phyloP scores from a whole-genome alignment of 148 eudicot genomes.

The Euryodendron excelsum region DNA sequence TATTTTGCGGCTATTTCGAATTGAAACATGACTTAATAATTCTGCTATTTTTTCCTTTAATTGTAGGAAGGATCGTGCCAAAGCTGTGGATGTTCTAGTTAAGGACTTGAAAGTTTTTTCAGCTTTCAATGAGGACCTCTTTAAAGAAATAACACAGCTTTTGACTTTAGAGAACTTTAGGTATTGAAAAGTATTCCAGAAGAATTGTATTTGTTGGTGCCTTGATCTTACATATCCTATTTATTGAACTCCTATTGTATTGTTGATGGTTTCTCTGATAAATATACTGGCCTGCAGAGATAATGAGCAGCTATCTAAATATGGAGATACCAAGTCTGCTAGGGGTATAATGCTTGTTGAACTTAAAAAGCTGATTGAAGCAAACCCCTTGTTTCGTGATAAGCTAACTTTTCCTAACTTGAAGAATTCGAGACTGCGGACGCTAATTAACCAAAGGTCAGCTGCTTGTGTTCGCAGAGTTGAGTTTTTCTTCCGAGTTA shows the following conservation, averaged over 20 bases:
- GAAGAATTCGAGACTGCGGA: slow-evolving; percentile 73
- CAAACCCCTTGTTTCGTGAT: slow-evolving; percentile 86
- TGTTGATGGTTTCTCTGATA: not conserved
- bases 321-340: slow-evolving; percentile 93
- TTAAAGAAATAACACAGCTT: slow-evolving; percentile 75
- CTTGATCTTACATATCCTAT: not conserved
- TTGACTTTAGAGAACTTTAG: slow-evolving; percentile 74
- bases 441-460: slow-evolving; percentile 85
- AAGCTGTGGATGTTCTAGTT: slow-evolving; percentile 79
- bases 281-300: slow-evolving; percentile 47
- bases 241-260: not conserved
- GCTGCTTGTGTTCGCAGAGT: not conserved
- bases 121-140: slow-evolving; percentile 78
- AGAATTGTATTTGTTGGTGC: not conserved
- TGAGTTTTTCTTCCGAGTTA: not conserved
- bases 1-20: not conserved
- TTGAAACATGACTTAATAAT: not conserved
- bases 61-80: slow-evolving; percentile 67
- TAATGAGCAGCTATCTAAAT: slow-evolving; percentile 81
- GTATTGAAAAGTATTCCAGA: slow-evolving; percentile 24
- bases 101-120: slow-evolving; percentile 87
- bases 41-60: not conserved
- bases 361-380: slow-evolving; percentile 83
- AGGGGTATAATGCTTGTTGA: slow-evolving; percentile 78
- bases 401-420: slow-evolving; percentile 74